Evolutionary conservation across 352 stramenopile genomes (phyloP).

Genomic region (Phytophthora nicotianae): DNA sequence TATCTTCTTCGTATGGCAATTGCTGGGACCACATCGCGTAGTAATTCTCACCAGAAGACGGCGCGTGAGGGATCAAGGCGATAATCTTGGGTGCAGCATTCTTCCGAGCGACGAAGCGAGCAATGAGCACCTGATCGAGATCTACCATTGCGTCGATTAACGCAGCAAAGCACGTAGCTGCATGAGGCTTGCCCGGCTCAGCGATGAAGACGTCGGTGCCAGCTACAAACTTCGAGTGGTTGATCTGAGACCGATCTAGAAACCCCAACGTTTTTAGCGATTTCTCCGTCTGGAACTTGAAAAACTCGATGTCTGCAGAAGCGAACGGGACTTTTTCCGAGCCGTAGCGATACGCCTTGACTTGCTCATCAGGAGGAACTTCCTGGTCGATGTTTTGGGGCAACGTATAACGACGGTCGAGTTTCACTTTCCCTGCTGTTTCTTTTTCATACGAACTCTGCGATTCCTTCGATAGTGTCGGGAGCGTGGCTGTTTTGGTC

Average conservation of each 20-base stretch:
- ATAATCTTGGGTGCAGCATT: constrained; percentile 83
- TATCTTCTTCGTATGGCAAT: constrained; percentile 80
- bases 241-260: constrained; percentile 56
- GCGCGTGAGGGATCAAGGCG: constrained; percentile 64
- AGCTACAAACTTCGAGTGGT: constrained; percentile 60
- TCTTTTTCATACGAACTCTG: constrained; percentile 68
- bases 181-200: constrained; percentile 72
- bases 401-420: constrained; percentile 74
- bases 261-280: constrained; percentile 80
- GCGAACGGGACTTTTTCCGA: constrained; percentile 83
- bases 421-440: constrained; percentile 60
- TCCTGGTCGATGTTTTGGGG: constrained; percentile 76
- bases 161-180: constrained; percentile 61
- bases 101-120: constrained; percentile 78
- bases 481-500: constrained; percentile 71
- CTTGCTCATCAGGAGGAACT: constrained; percentile 66
- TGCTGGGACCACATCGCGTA: constrained; percentile 79
- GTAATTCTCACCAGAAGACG: constrained; percentile 49
- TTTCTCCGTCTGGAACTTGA: constrained; percentile 85
- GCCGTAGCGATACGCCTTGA: constrained; percentile 85
- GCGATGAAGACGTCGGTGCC: constrained; percentile 77
- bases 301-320: constrained; percentile 77
- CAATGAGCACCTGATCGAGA: constrained; percentile 66
- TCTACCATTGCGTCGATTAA: constrained; percentile 71
- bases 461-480: constrained; percentile 77